phyloP scores from a whole-genome alignment of 1,284 basidiomycete genomes.

The Microbotryum scabiosae region DNA sequence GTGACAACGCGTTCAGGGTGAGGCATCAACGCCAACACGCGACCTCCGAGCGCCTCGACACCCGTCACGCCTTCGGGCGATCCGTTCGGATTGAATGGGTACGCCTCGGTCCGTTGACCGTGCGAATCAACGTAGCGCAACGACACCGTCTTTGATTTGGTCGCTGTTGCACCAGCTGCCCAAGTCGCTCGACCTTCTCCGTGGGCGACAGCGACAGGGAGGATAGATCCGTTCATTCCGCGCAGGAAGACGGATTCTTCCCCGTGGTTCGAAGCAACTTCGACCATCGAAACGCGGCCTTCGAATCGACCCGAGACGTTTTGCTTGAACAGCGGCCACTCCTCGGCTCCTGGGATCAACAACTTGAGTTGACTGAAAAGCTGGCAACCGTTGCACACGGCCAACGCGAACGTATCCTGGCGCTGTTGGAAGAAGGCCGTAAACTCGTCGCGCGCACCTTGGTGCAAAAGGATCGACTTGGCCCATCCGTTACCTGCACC shows the following conservation, averaged over 20 bases:
- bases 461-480: slow-evolving; percentile 78
- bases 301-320: slow-evolving; percentile 89
- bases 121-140: slow-evolving; percentile 64
- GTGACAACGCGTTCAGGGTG: slow-evolving; percentile 45
- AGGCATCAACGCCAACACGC: slow-evolving; percentile 91
- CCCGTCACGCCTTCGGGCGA: slow-evolving; percentile 79
- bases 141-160: slow-evolving; percentile 50
- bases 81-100: slow-evolving; percentile 95
- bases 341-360: slow-evolving; percentile 74
- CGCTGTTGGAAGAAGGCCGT: slow-evolving; percentile 64
- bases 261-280: slow-evolving; percentile 52
- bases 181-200: slow-evolving; percentile 87
- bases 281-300: slow-evolving; percentile 70
- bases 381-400: slow-evolving; percentile 98
- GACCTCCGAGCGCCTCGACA: slow-evolving; percentile 72
- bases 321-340: slow-evolving; percentile 85
- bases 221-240: slow-evolving; percentile 73
- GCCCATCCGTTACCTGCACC: slow-evolving; percentile 98
- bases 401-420: slow-evolving; percentile 75
- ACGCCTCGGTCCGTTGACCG: slow-evolving; percentile 59
- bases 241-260: slow-evolving; percentile 69
- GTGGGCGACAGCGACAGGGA: slow-evolving; percentile 92
- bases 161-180: slow-evolving; percentile 35
- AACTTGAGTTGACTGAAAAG: slow-evolving; percentile 80
- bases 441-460: slow-evolving; percentile 65